Conservation (phyloP, 306 rosid species). For the Datisca glomerata region DNA sequence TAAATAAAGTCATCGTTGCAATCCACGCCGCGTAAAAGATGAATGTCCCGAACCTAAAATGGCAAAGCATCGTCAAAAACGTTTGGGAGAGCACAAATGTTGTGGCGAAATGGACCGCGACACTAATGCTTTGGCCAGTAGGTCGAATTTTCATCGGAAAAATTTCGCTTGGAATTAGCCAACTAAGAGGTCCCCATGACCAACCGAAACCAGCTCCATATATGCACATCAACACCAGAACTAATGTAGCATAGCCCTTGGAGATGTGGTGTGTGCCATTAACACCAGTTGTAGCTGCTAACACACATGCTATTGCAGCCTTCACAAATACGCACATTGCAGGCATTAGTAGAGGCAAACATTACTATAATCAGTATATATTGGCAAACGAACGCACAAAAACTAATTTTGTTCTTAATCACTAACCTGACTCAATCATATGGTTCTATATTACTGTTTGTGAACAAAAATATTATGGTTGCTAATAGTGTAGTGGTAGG, state of each 20-base stretch:
- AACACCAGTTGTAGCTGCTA: conserved; percentile 30
- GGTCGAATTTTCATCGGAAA: conserved; percentile 49
- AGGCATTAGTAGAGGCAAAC: too few relatives aligned
- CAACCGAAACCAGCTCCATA: conserved; percentile 71
- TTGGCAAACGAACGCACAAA: too few relatives aligned
- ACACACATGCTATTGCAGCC: conserved; percentile 42
- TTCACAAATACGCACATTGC: too few relatives aligned
- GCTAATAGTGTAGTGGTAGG: too few relatives aligned
- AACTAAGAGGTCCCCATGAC: conserved; percentile 73
- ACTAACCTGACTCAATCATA: too few relatives aligned
- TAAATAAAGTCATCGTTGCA: conserved; percentile 38
- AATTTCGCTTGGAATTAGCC: conserved; percentile 72
- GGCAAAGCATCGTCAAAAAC: conserved; percentile 57
- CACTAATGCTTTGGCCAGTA: conserved; percentile 53
- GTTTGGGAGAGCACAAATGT: conserved; percentile 42
- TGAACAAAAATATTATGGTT: too few relatives aligned
- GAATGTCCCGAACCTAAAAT: conserved; percentile 54
- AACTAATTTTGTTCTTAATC: too few relatives aligned
- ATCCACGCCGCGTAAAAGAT: conserved; percentile 57
- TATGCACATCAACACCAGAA: conserved; percentile 35
- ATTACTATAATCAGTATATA: too few relatives aligned
- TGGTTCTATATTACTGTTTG: too few relatives aligned
- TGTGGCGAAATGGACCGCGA: conserved; percentile 31
- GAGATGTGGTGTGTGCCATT: conserved; percentile 30
- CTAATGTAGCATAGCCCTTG: conserved; percentile 29